These are phyloP conservation scores for Scutellaria galericulata DNA, from an alignment of 257 asterid species.

Conservation along the genomic window DNA sequence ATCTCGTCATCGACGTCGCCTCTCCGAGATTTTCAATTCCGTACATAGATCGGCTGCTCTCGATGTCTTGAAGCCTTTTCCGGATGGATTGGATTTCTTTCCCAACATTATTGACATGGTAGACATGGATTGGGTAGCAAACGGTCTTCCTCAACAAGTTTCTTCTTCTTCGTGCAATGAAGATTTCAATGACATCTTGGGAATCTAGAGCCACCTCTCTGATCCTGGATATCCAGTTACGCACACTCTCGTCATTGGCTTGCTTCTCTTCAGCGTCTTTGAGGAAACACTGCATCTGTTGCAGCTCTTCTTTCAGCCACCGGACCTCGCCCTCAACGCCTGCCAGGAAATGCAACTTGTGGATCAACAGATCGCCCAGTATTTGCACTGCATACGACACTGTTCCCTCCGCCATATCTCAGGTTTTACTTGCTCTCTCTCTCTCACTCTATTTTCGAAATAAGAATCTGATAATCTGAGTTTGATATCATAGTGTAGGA, in stretches of 20 bases:
- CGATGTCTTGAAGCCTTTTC: neutral
- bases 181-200: neutral
- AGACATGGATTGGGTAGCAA: neutral
- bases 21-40: neutral
- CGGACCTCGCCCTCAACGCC: neutral
- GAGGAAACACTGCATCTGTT: constrained; percentile 9
- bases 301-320: neutral
- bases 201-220: constrained; percentile 7
- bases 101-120: constrained; percentile 5
- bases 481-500: no score
- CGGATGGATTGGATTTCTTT: neutral
- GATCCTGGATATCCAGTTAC: constrained; percentile 14
- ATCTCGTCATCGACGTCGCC: neutral
- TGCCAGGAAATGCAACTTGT: neutral
- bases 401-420: no score
- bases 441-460: no score
- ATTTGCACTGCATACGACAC: neutral
- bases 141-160: no score
- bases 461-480: no score
- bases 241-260: neutral
- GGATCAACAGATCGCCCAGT: neutral
- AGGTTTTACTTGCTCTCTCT: no score
- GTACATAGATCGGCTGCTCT: neutral
- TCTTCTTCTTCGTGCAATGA: neutral
- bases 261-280: constrained; percentile 1